A percentile compares a stretch with the other conserved stretches of the same genome.
phyloP scores from a whole-genome alignment of 2,329 filamentous ascomycete species.

The Chalaropsis thielavioides region DNA sequence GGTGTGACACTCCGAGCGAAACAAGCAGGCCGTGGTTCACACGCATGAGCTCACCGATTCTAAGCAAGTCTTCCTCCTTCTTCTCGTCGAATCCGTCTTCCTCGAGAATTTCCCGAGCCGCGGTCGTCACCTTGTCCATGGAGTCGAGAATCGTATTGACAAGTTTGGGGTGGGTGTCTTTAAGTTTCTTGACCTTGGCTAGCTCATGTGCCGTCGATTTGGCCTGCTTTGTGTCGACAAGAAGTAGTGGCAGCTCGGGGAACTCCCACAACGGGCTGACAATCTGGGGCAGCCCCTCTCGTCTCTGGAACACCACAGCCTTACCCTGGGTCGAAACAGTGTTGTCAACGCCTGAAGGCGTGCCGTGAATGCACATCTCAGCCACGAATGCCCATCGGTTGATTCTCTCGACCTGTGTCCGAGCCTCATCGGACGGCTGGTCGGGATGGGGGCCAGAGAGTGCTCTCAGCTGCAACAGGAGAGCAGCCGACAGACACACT shows the following conservation, averaged over 20 bases:
- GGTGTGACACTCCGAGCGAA: constrained; percentile 88
- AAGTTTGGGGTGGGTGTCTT: constrained; percentile 56
- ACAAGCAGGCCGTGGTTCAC: constrained; percentile 89
- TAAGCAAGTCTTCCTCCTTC: constrained; percentile 48
- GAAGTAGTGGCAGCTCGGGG: constrained; percentile 75
- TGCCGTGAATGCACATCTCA: constrained; percentile 95
- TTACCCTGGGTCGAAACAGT: constrained; percentile 89
- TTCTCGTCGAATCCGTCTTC: constrained; percentile 53
- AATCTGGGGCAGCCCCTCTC: constrained; percentile 23
- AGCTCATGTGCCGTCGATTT: constrained; percentile 81
- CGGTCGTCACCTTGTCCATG: constrained; percentile 58
- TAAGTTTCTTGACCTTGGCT: constrained; percentile 65
- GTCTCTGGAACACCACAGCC: constrained; percentile 75
- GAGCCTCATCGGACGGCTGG: constrained; percentile 75
- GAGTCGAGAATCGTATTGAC: constrained; percentile 70
- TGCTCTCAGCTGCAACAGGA: constrained; percentile 77
- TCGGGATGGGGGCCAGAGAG: constrained; percentile 84
- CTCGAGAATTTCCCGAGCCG: constrained; percentile 39
- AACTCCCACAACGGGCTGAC: constrained; percentile 74
- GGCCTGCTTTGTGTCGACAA: constrained; percentile 77
- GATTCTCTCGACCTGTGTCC: constrained; percentile 81
- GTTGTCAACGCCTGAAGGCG: constrained; percentile 92
- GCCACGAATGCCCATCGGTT: constrained; percentile 96
- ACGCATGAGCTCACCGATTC: constrained; percentile 74
- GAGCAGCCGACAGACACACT: constrained; percentile 71